Evolutionary conservation across 2,329 filamentous ascomycete genomes (phyloP), one percentile per base, ranked within the genome.

Genomic region (Scedosporium apiospermum): DNA sequence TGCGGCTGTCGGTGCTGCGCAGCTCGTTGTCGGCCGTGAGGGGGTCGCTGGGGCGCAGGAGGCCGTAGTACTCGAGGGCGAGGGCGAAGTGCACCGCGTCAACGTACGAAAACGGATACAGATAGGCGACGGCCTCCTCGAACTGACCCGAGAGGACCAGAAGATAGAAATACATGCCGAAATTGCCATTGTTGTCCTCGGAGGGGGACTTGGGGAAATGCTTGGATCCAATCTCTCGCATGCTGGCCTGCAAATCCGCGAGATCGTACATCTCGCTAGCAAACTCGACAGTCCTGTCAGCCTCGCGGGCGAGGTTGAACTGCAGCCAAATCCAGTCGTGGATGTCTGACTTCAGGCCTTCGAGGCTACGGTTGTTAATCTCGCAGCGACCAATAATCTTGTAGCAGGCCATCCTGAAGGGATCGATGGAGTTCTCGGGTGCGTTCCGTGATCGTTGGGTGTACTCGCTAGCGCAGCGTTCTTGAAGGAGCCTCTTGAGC

Each of bases 331-430:
- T 82, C 83, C 85, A 89, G 73, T 89, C 87, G 69, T 88, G 84
- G 64, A 88, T 83, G 63, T 86, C 84, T 14, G 82, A 84, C 68
- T 83, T 84, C 42, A 89, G 75, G 57, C 82, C 82, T 26, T 87
- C 85, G 34, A 89, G 73, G 67, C 81, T 85, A 65, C 87, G 83
- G 73, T 87, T 86, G 70, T 77, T 79, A 27, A 89, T 76, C 69
- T 88, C 87, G 68, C 86, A 88, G 57, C 87, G 91, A 57, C 96
- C 95, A 68, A 99, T 89, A 65, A 99, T 88, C 80, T 99, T 98
- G 82, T 98, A 98, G 74, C 95, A 97, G 58, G 93, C 93, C 86
- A 96, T 93, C 62, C 92, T 88, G 78, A 96, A 99, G 27, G 95
- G 95, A 72, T 99, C 95, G 66, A 96, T 87, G 1, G 90, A 90